Base-by-base conservation (phyloP, 2,329 filamentous ascomycete genomes). In the Diaporthe caulivora region DNA sequence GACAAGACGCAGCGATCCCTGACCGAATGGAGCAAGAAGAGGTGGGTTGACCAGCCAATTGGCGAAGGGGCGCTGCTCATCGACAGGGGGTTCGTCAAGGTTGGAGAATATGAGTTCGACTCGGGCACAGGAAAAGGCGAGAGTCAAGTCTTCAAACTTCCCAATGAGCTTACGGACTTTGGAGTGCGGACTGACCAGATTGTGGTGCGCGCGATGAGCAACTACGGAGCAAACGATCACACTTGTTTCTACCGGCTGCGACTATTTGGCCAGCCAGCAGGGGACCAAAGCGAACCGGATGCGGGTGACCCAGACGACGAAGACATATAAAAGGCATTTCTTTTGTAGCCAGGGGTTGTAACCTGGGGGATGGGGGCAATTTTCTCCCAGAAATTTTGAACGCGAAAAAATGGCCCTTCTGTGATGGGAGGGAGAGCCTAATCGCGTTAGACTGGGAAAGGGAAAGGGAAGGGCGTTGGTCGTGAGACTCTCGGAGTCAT, bases 221-320 rank as follows among this genome's bases (percentile, higher is more conserved):
- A 93, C 78, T 87, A 91, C 77, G 91, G 91, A 18, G 83, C 85
- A 13, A 79, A 78, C 34, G 82, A 89, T 60, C 90, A 92, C 78
- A 93, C 91, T 4, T 93, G 92, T 79, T 88, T 93, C 77, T 93
- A 93, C 81, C 84, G 91, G 1, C 81, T 92, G n/a, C 83, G 87
- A 72, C 73, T 93, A 57, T 92, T 89, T 78, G 92, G 86, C 21
- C 80, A 87, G 42, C 70, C 78, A 31, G 74, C 78, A 47, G 77
- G 80, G 72, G 70, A 70, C 60, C 57, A 31, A 21, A 31, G 29
- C 34, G 18, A 15, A 26, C 58, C 58, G 21, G 58, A 62, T 40
- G 58, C 58, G 58, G 58, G 58, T 31, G 21, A 62, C 24, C 58
- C 58, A 47, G 58, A 62, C 40, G 40, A 60, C 18, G 47, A 51